Base-by-base conservation (phyloP, 2,329 filamentous ascomycete genomes). In the Mycosphaerella sp. region DNA sequence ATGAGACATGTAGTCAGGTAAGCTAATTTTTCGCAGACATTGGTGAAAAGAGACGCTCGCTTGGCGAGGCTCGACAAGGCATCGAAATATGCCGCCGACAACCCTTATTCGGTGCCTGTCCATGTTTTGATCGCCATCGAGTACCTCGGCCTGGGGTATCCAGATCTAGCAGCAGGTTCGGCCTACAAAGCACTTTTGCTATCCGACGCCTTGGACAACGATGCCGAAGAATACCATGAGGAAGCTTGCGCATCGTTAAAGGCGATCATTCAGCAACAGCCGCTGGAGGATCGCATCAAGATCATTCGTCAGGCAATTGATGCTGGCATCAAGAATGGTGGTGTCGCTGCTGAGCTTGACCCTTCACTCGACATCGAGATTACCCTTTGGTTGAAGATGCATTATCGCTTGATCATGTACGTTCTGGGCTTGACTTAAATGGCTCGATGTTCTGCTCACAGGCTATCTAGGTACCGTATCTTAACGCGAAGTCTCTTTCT, bases 161-260 rank as follows among this genome's bases (percentile, higher is more conserved):
- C 89, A 0, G 93, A 98, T 68, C 79, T 98, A 35, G 89, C 89
- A 4, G 84, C 85, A 9, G 88, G 89, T 30, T 90, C 96, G 73
- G 88, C 89, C 4, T 97, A 97, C 67, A 85, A 86, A 49, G 89
- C 90, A 1, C 77, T 97, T n/a, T 79, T 95, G 3, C 74, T 98
- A 41, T 79, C 86, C 13, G 91, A 97, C 64, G 88, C 93, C 59
- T 79, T 89, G 32, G 70, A 77, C 57, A 84, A 93, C 49, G 86
- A 91, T 55, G 79, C 81, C 35, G 90, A 87, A 60, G 89, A 96
- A 68, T 94, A 89, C 63, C 85, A 93, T 65, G 82, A 89, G 13
- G 73, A 79, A 60, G 83, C 84, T 7, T 59, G 76, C 6, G 78
- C 80, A 45, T 73, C 77, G 9, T 34, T 62, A n/a, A 55, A 55